Evolutionary conservation across 2,329 filamentous ascomycete species (phyloP).

Genomic region (Fusarium illudens): DNA sequence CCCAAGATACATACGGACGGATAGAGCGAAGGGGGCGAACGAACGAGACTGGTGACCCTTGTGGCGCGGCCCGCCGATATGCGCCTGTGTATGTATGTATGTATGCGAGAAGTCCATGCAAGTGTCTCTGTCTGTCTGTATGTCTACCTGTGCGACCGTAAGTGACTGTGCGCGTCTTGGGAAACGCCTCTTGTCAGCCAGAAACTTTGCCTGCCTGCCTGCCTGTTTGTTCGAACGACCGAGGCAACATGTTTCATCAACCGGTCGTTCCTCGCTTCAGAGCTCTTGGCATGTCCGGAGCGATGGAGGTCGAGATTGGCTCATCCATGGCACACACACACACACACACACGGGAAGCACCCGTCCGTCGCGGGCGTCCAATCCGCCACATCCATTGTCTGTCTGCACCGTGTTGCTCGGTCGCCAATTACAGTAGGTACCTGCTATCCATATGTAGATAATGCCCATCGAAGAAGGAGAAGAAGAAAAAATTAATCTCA

Average conservation of each 20-base stretch:
- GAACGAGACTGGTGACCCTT: background rate
- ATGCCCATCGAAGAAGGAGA: no score
- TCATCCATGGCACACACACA: no score
- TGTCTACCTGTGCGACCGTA: constrained; percentile 3
- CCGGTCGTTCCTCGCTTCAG: constrained; percentile 27
- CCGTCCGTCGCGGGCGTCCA: background rate
- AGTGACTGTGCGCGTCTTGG: constrained; percentile 3
- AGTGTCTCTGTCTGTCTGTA: background rate
- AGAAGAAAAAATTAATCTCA: no score
- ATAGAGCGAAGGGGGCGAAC: background rate
- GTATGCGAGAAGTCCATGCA: background rate
- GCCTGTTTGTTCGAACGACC: constrained; percentile 13
- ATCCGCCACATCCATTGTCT: background rate
- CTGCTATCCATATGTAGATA: no score
- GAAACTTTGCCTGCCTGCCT: constrained; percentile 11
- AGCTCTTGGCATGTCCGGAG: constrained; percentile 34
- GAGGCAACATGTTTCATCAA: constrained; percentile 32
- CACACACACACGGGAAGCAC: background rate
- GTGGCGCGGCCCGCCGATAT: background rate
- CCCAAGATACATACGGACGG: no score
- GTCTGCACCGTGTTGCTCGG: background rate
- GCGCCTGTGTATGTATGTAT: constrained; percentile 2
- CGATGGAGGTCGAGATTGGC: constrained; percentile 29
- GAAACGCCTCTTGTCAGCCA: constrained; percentile 11
- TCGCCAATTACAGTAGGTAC: no score